Evolutionary conservation across 257 asterid genomes (phyloP).

Genomic region (Solanum medicagineum): DNA sequence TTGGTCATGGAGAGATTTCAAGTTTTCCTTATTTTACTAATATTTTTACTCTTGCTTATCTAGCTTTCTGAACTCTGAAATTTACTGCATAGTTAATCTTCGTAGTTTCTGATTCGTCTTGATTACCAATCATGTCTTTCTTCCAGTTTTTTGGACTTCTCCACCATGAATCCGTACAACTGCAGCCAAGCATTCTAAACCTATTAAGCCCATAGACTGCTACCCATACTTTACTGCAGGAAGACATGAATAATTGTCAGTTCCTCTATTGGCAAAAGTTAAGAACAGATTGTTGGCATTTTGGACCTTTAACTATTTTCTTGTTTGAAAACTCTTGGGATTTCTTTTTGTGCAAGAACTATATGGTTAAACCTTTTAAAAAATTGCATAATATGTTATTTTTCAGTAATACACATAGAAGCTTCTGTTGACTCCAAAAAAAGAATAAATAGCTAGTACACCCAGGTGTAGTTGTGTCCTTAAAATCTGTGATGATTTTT

Average conservation of each 20-base stretch:
- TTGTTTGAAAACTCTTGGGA: neutral
- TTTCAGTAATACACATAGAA: neutral
- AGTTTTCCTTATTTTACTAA: neutral
- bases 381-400: neutral
- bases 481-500: neutral
- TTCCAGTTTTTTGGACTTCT: neutral
- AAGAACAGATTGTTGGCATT: neutral
- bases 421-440: neutral
- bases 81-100: neutral
- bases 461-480: neutral
- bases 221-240: neutral
- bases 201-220: neutral
- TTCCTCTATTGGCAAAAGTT: neutral
- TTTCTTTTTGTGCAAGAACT: neutral
- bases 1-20: neutral
- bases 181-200: neutral
- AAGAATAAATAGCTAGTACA: neutral
- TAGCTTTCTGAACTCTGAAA: neutral
- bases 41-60: neutral
- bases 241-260: neutral
- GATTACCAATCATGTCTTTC: neutral
- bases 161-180: neutral
- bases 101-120: neutral
- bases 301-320: too few species aligned
- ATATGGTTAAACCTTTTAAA: neutral